Evolutionary conservation across 352 stramenopile species (phyloP), one percentile per base, ranked within the genome.

Genomic region (Phytopythium oedochilum): DNA sequence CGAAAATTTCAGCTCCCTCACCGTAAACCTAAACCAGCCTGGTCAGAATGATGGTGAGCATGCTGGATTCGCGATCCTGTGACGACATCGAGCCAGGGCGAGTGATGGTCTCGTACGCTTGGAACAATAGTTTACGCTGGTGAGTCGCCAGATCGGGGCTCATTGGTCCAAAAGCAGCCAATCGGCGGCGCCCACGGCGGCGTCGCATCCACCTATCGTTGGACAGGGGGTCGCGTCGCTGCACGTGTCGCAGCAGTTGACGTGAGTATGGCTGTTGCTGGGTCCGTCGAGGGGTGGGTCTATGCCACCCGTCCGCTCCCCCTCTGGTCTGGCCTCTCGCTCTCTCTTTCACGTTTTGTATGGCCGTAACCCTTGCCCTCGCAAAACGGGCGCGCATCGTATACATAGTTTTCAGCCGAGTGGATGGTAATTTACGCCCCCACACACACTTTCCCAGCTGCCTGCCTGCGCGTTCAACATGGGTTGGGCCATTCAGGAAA

Each of bases 401-500:
- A n/a, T n/a, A n/a, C n/a, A n/a, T n/a, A n/a, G n/a, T n/a, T n/a
- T n/a, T n/a, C n/a, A n/a, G 5, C 23, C 40, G 40, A 18, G 45
- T 14, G 14, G 11, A 6, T n/a, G 32, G 23, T 25, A 52, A 25
- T 0, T 22, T 22, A 52, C 22, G 31, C 5, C 45, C 8, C n/a
- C n/a, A n/a, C n/a, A n/a, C n/a, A n/a, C n/a, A 5, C 9, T n/a
- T 11, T 29, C 44, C 65, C 66, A 73, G 58, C 58, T 45, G 39
- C n/a, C 58, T 45, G 39, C n/a, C 9, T 20, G 2, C 65, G 61
- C 55, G 50, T 53, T 62, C 59, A 71, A 64, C 66, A 71, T 71
- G 66, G 69, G 67, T 57, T 53, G 48, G 28, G 57, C 81, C 78
- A 89, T 58, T 89, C 70, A 70, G 66, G 66, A 89, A 89, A 83